Conservation (phyloP, 2,329 filamentous ascomycete species). For the Penicillium sp. region DNA sequence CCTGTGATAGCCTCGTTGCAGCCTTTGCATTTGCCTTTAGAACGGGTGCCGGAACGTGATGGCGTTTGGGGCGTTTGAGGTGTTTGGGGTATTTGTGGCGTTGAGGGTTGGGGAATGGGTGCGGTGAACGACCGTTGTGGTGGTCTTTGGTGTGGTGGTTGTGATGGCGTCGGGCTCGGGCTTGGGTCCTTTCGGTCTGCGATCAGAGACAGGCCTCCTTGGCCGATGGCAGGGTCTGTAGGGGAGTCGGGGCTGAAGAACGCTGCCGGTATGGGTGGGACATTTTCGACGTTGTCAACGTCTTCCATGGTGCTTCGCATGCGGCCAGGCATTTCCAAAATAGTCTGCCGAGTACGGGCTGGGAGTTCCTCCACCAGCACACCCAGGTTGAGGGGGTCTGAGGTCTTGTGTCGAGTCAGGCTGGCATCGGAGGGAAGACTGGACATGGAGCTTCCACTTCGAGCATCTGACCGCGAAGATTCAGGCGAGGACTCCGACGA, state of each 20-base stretch:
- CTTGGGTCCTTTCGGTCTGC: constrained; percentile 17
- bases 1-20: constrained; percentile 78
- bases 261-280: constrained; percentile 33
- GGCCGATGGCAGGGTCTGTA: constrained; percentile 48
- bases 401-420: constrained; percentile 31
- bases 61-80: constrained; percentile 41
- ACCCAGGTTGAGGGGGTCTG: constrained; percentile 48
- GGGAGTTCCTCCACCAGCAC: constrained; percentile 60
- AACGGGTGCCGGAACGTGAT: constrained; percentile 44
- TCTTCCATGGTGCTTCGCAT: constrained; percentile 26
- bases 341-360: constrained; percentile 18
- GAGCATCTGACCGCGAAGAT: constrained; percentile 61
- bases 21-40: constrained; percentile 78
- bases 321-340: constrained; percentile 39
- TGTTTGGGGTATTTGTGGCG: constrained; percentile 40
- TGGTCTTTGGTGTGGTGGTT: constrained; percentile 28
- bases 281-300: constrained; percentile 22
- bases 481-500: constrained; percentile 64
- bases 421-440: constrained; percentile 53
- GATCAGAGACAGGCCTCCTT: constrained; percentile 42
- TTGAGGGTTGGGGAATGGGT: constrained; percentile 41
- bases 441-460: constrained; percentile 63
- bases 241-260: constrained; percentile 48
- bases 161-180: constrained; percentile 2
- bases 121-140: constrained; percentile 27